Percentiles rank a stretch among this genome's conserved stretches.
Conservation (phyloP, 2,329 filamentous ascomycete genomes). For the Penicillium corylophilum region DNA sequence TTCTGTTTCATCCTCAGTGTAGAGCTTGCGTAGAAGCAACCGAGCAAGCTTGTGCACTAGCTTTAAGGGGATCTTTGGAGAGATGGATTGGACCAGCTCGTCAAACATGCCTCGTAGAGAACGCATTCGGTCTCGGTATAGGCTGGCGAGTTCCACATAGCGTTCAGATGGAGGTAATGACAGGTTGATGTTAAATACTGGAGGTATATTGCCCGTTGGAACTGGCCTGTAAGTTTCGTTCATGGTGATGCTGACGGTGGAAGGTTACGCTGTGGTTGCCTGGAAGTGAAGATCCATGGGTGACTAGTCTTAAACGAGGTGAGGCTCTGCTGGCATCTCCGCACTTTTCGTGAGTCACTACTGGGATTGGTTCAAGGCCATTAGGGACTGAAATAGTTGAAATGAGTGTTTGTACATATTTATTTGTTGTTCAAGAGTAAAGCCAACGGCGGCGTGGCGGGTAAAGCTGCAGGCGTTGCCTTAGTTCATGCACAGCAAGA, state of each 20-base stretch:
- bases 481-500: not conserved
- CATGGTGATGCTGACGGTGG: not conserved
- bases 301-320: not conserved
- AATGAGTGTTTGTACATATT: not conserved
- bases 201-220: constrained; percentile 22
- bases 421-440: not conserved
- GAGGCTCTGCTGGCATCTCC: not conserved
- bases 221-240: not conserved
- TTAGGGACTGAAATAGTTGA: not conserved
- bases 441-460: not conserved
- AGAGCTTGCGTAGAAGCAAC: constrained; percentile 51
- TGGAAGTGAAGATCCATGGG: not conserved
- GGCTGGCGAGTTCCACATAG: constrained; percentile 50
- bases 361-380: no score
- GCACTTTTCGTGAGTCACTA: not conserved
- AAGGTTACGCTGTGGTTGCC: not conserved
- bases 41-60: constrained; percentile 42
- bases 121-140: constrained; percentile 47
- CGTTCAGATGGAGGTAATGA: constrained; percentile 53
- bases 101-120: constrained; percentile 53
- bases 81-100: constrained; percentile 44
- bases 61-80: constrained; percentile 25
- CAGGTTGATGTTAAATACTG: constrained; percentile 54
- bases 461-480: not conserved
- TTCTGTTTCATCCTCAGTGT: constrained; percentile 57